Evolutionary conservation across 2,329 filamentous ascomycete genomes (phyloP), one percentile per base, ranked within the genome.

Genomic region (Diaporthe australafricana): DNA sequence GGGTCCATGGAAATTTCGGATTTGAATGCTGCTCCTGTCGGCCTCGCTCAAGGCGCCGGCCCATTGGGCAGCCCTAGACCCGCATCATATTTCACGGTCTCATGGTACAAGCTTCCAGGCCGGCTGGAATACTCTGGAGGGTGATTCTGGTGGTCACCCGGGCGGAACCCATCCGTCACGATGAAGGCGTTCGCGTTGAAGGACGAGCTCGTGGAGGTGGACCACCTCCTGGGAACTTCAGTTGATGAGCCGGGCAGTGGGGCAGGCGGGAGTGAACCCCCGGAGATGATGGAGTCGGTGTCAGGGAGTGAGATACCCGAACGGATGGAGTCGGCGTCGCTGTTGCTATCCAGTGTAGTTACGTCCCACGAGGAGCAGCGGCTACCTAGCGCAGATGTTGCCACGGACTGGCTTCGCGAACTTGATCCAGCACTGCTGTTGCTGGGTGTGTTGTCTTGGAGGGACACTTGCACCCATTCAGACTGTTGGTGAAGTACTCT

Each of bases 141-240:
- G 32, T 71, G 45, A 11, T 6, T 30, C 27, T 30, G 68, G 25
- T 56, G 38, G 1, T 12, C 30, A 2, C 17, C 53, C 0, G 67
- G 68, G 12, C 50, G 62, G 30, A 71, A 73, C 25, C 73, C 73
- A 16, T 74, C 71, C 27, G 73, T 68, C 16, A 74, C 68, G 5
- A 74, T 4, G 38, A 71, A 71, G 4, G 68, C 66, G 11, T 66
- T 53, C 7, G 73, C 73, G 20, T 74, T 60, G 25, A 50, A 72
- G 5, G 73, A 74, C 48, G 73, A 74, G 60, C 62, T 70, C 17
- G 73, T 74, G 52, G 73, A 74, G n/a, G 68, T 73, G n/a, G 73
- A 74, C 70, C 73, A 72, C 35, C 73, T 60, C 48, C 73, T 68
- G 16, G 65, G 56, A 8, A 52, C 8, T 9, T 25, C 14, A 3